phyloP scores from a whole-genome alignment of 2,329 filamentous ascomycete genomes.

The Chaetomiaceae sp. region DNA sequence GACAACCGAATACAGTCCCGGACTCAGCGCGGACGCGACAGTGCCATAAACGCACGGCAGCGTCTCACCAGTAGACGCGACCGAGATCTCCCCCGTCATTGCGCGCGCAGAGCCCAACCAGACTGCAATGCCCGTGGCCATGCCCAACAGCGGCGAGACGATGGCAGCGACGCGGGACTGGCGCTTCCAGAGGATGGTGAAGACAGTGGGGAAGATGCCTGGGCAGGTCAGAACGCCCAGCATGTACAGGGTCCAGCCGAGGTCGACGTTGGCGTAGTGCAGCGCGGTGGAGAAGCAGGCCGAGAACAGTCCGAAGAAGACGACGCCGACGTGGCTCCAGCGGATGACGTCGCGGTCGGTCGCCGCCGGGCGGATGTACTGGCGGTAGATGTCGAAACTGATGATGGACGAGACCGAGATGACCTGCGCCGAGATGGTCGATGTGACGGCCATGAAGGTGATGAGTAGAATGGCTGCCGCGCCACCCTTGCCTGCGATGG shows the following conservation, averaged over 20 bases:
- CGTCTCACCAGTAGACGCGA: background rate
- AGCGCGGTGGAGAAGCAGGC: constrained; percentile 2
- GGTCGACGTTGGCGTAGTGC: constrained; percentile 4
- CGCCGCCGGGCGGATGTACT: background rate
- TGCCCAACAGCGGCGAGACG: background rate
- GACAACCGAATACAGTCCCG: background rate
- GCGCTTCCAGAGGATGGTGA: constrained; percentile 2
- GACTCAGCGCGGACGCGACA: background rate
- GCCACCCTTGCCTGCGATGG: background rate
- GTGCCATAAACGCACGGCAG: constrained; percentile 1
- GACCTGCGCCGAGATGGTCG: constrained; percentile 1
- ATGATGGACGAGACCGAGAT: constrained; percentile 2
- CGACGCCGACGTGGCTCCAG: constrained; percentile 3
- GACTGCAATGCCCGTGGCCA: background rate
- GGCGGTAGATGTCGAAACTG: constrained; percentile 4
- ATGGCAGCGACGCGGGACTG: background rate
- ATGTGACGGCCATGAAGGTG: background rate
- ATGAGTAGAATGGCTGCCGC: background rate
- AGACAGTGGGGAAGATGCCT: background rate
- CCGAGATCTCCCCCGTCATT: background rate
- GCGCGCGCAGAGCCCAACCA: background rate
- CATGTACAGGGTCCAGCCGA: constrained; percentile 3
- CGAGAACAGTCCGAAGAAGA: constrained; percentile 3
- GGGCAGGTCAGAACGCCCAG: background rate
- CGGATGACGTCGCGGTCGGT: background rate